Evolutionary conservation across 2,329 filamentous ascomycete species (phyloP), one percentile per base, ranked within the genome.

Genomic region (Tolypocladium tropicale): DNA sequence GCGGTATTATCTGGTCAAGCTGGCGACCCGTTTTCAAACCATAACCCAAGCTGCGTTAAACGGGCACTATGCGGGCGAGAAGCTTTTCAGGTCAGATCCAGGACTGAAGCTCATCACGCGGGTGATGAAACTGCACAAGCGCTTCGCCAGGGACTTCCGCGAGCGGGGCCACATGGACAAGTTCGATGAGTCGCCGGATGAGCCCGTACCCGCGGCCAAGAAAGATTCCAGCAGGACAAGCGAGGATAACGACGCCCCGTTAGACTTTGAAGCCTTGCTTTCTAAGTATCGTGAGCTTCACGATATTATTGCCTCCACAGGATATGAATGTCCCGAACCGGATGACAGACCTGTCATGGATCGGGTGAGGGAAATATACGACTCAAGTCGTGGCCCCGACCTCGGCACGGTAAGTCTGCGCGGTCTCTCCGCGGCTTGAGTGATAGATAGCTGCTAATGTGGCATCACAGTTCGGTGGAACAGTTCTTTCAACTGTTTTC

Each of bases 401-500:
- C 53, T 62, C 5, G 58, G 57, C 6, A 60, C 53, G 1, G 43
- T 50, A 25, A 43, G 55, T 6, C 14, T 23, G 1, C 9, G 12
- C 30, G 1, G 4, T 12, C 36, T 14, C 18, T 6, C 1, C 16
- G 4, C 6, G 2, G 14, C 3, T 32, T 4, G 21, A 2, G 2
- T 21, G 34, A 33, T n/a, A 25, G 39, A 34, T n/a, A n/a, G n/a
- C n/a, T n/a, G 51, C 54, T 49, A 28, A 28, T 6, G 21, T 3
- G 2, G 2, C 11, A 4, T 1, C 56, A 28, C 28, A 72, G 72
- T 76, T 76, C 39, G 64, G 68, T 12, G 66, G 68, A 0, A 60
- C 67, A 0, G 58, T 83, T 16, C 63, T 84, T 0, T 65, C 72
- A 0, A 69, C 64, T 0, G 68, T 72, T 0, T 83, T 86, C 65